Conservation (phyloP, 2,329 filamentous ascomycete genomes). For the Metarhizium humberi region DNA sequence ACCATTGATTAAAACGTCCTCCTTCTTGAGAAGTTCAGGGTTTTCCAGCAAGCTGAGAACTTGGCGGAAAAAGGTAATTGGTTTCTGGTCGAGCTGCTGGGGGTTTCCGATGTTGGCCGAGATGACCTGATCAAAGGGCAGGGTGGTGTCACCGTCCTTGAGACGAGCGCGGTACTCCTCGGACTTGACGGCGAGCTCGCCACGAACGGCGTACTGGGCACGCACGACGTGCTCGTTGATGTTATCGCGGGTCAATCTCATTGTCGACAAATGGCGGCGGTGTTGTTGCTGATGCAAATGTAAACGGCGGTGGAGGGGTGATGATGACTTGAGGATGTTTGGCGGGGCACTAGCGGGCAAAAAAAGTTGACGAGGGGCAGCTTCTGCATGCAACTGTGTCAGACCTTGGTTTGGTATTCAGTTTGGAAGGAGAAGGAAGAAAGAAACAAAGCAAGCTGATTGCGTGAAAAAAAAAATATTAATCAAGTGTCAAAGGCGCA, state of each 20-base stretch:
- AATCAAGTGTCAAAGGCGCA: too few relatives aligned
- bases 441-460: too few relatives aligned
- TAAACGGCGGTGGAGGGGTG: conserved; percentile 1
- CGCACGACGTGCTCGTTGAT: conserved; percentile 85
- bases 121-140: conserved; percentile 88
- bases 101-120: conserved; percentile 98
- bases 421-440: too few relatives aligned
- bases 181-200: conserved; percentile 87
- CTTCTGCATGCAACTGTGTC: neutral
- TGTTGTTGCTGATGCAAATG: conserved; percentile 17
- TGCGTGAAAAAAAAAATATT: too few relatives aligned
- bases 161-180: conserved; percentile 80
- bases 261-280: conserved; percentile 26
- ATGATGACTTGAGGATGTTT: conserved; percentile 2
- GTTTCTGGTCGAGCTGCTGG: conserved; percentile 97
- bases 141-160: conserved; percentile 41
- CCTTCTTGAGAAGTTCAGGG: conserved; percentile 71
- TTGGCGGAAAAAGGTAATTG: conserved; percentile 97
- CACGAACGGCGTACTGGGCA: conserved; percentile 93
- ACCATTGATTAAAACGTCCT: conserved; percentile 62
- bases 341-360: conserved; percentile 5
- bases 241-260: conserved; percentile 64
- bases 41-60: conserved; percentile 91
- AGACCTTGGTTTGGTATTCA: too few relatives aligned
- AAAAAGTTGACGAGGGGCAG: conserved; percentile 1